These are phyloP conservation scores for Litsea cubeba DNA, from an alignment of 164 flowering plant species.

Conservation along the genomic window DNA sequence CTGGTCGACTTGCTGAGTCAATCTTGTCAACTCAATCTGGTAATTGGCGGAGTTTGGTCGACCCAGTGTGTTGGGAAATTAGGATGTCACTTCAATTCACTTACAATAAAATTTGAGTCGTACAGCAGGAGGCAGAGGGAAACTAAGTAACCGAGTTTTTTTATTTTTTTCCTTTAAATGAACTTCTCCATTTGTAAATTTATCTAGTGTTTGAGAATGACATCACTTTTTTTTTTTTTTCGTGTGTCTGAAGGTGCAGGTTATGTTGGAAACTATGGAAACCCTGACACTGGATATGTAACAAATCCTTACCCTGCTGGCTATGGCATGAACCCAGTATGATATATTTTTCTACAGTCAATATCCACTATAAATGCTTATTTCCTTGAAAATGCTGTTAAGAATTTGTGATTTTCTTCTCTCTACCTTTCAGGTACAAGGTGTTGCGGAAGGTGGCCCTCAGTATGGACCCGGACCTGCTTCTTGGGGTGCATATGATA, in stretches of 20 bases:
- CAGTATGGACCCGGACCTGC: conserved; percentile 72
- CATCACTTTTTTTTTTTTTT: too few species aligned
- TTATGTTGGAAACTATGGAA: conserved; percentile 58
- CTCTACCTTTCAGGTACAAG: conserved; percentile 44
- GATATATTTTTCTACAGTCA: conserved; percentile 17
- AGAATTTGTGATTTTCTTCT: neutral
- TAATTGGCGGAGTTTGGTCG: too few species aligned
- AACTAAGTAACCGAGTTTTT: too few species aligned
- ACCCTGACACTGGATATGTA: conserved; percentile 64
- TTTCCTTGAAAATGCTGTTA: neutral
- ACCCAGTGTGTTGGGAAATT: too few species aligned
- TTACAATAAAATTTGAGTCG: too few species aligned
- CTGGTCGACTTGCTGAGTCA: too few species aligned
- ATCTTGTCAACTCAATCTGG: too few species aligned
- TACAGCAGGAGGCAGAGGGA: too few species aligned
- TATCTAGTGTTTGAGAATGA: too few species aligned
- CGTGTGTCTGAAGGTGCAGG: conserved; percentile 35
- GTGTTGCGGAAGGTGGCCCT: conserved; percentile 58
- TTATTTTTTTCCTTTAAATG: too few species aligned
- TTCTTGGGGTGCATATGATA: conserved; percentile 79
- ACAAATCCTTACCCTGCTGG: conserved; percentile 58
- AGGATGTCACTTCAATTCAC: too few species aligned
- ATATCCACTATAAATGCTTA: neutral
- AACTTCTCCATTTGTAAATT: too few species aligned
- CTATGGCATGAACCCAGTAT: conserved; percentile 76